phyloP scores from a whole-genome alignment of 345 rosid genomes.

The Citropsis articulata region DNA sequence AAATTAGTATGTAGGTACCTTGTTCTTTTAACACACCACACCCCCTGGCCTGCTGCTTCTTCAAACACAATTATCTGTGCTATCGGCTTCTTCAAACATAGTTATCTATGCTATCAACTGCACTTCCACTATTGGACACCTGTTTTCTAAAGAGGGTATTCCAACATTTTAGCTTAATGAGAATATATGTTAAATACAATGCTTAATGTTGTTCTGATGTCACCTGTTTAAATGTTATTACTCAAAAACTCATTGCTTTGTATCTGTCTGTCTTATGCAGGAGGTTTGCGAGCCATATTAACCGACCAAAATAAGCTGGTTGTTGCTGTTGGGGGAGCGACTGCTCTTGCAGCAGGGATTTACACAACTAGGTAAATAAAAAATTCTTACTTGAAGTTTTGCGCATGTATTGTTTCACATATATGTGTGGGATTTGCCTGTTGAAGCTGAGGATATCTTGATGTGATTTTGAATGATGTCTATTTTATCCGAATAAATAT shows the following conservation, averaged over 20 bases:
- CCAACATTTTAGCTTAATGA: slow-evolving; percentile 7
- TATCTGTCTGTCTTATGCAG: slow-evolving; percentile 34
- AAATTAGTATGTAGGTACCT: neutral
- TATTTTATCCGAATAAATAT: neutral
- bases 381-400: slow-evolving; percentile 2
- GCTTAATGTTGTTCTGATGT: neutral
- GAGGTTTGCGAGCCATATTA: slow-evolving; percentile 84
- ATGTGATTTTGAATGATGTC: neutral
- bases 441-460: neutral
- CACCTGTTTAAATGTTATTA: slow-evolving; percentile 12
- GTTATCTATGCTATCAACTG: neutral
- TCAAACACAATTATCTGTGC: neutral
- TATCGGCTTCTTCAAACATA: neutral
- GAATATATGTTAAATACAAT: slow-evolving; percentile 2
- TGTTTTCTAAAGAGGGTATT: neutral
- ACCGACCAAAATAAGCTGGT: slow-evolving; percentile 96
- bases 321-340: slow-evolving; percentile 92
- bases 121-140: neutral
- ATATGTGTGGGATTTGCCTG: neutral
- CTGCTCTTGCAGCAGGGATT: slow-evolving; percentile 97
- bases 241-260: slow-evolving; percentile 10
- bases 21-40: neutral
- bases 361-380: slow-evolving; percentile 82
- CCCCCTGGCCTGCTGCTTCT: neutral
- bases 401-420: neutral